A percentile compares a stretch with the other conserved stretches of the same genome.
phyloP scores from a whole-genome alignment of 2,329 filamentous ascomycete genomes.

The Diplodia corticola region DNA sequence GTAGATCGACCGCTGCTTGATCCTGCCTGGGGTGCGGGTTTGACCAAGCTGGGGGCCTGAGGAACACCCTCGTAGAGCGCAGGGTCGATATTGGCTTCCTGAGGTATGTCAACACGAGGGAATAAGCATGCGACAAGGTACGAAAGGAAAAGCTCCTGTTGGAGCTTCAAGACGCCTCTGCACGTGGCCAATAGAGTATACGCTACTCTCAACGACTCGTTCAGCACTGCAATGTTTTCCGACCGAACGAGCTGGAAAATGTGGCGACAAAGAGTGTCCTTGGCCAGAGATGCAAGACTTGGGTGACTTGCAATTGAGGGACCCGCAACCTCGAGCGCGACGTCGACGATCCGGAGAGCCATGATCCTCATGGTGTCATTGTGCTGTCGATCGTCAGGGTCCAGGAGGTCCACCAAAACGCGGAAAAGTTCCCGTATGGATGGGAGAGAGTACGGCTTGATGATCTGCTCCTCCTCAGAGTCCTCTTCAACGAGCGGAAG shows the following conservation, averaged over 20 bases:
- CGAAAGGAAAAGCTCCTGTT: conserved; percentile 93
- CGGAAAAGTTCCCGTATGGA: conserved; percentile 94
- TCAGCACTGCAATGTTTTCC: conserved; percentile 92
- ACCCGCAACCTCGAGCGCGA: conserved; percentile 92
- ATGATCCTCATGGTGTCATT: conserved; percentile 96
- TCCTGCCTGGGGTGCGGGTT: conserved; percentile 59
- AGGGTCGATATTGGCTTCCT: conserved; percentile 86
- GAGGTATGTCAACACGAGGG: conserved; percentile 89
- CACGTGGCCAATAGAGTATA: conserved; percentile 90
- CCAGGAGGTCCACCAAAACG: conserved; percentile 87
- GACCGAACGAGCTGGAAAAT: conserved; percentile 95
- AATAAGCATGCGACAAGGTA: conserved; percentile 94
- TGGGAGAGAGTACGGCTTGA: conserved; percentile 88
- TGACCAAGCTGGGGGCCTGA: conserved; percentile 83
- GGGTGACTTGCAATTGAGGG: conserved; percentile 94
- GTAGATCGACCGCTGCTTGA: conserved; percentile 76
- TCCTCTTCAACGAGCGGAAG: conserved; percentile 42
- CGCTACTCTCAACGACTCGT: conserved; percentile 88
- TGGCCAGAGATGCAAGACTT: conserved; percentile 79
- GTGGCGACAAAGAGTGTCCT: conserved; percentile 90
- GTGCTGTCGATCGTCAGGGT: conserved; percentile 89
- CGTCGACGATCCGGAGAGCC: conserved; percentile 95
- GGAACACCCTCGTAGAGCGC: conserved; percentile 91
- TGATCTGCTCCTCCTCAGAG: conserved; percentile 51
- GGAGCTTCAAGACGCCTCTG: conserved; percentile 84